phyloP scores from a whole-genome alignment of 164 flowering plant species.

The Piper longum region DNA sequence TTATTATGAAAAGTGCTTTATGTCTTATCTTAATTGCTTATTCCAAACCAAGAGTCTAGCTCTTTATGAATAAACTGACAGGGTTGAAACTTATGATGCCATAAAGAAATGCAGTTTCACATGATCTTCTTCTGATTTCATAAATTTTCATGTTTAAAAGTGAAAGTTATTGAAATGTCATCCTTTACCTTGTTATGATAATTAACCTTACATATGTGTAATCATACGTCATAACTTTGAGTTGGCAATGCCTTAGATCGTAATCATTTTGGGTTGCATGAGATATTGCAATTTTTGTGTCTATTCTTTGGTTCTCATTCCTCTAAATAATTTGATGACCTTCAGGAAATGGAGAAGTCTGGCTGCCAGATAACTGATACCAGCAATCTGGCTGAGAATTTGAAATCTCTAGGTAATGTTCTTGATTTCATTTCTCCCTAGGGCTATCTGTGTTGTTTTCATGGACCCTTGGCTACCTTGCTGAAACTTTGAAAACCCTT shows the following conservation, averaged over 20 bases:
- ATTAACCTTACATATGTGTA: too few species aligned
- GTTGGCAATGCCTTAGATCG: background rate
- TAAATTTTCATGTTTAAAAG: background rate
- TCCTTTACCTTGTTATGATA: background rate
- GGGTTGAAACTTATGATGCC: too few species aligned
- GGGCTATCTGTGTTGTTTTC: background rate
- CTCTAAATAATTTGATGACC: slow-evolving; percentile 8
- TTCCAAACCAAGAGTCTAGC: too few species aligned
- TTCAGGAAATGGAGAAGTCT: slow-evolving; percentile 63
- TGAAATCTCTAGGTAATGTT: slow-evolving; percentile 55
- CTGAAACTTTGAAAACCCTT: background rate
- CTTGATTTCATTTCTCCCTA: background rate
- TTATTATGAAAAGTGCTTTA: too few species aligned
- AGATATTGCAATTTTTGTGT: background rate
- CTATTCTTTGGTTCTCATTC: slow-evolving; percentile 4
- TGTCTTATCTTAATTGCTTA: too few species aligned
- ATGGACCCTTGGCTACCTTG: background rate
- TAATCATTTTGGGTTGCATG: background rate
- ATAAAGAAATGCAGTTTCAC: too few species aligned
- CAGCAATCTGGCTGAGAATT: slow-evolving; percentile 47
- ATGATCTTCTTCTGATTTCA: background rate
- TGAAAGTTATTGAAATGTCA: background rate
- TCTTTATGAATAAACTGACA: too few species aligned
- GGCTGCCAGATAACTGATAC: slow-evolving; percentile 32
- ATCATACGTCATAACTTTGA: background rate